Base-by-base conservation (phyloP, 768 basidiomycete species). In the Lactarius vividus region DNA sequence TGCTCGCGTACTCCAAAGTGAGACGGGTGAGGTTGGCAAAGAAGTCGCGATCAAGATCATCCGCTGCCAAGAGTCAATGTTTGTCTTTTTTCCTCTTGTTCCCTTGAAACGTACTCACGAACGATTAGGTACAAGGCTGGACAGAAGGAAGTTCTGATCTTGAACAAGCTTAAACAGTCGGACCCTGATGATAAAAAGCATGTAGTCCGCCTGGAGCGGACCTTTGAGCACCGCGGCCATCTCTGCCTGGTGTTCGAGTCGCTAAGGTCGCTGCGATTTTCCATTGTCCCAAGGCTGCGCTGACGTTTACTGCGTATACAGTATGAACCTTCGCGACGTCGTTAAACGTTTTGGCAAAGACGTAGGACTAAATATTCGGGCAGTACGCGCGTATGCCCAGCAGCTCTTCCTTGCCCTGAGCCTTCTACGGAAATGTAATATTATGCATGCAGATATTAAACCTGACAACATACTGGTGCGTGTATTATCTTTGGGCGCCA, bases 21-120 rank as follows among this genome's bases (percentile, higher is more conserved):
- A 91, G 39, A 63, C 81, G 11, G 79, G 81, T 63, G 81, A 84
- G 59, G 69, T 67, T 42, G 83, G 86, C 46, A 79, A 80, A 72
- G 96, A 99, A 75, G 95, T 98, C 11, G 97, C 97, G 0, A 98
- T 99, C 76, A 99, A 99, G 78, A 96, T 99, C 65, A 88, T 98
- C 57, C 81, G 97, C 55, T 89, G 88, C 72, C 97, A 99, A 75
- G 96, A 98, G 74, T 92, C 92, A 29, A 99, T 99, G 96, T 97
- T 66, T 71, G 92, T 82, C 31, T 66, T 62, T 61, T 46, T 20
- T 44, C 29, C 26, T 31, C 52, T 59, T 55, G 61, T 15, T 26
- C 11, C 44, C 18, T 46, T 37, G 40, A 9, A 52, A 31, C 35
- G 26, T 62, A 55, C 59, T 62, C 68, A 54, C 46, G 52, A 71